Conservation (phyloP, 495 filamentous ascomycete genomes). For the Aspergillus sclerotioniger region DNA sequence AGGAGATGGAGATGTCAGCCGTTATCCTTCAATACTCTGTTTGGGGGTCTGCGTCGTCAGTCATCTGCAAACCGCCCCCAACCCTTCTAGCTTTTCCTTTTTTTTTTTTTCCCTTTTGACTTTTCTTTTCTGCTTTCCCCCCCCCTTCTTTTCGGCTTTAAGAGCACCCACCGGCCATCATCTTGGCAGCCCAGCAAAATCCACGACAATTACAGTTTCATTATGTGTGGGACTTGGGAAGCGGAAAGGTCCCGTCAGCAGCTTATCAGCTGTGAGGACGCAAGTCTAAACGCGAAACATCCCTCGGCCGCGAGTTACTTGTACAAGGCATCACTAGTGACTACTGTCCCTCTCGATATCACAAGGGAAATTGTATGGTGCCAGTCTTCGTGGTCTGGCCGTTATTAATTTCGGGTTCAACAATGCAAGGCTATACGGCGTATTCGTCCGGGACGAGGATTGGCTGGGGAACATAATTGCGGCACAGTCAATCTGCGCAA, state of each 20-base stretch:
- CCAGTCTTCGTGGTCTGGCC: background rate
- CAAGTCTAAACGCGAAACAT: background rate
- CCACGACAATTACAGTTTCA: background rate
- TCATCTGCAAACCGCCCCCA: background rate
- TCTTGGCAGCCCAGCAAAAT: background rate
- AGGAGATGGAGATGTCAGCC: too few relatives aligned
- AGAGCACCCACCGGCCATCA: background rate
- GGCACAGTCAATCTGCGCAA: constrained; percentile 27
- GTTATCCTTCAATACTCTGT: background rate
- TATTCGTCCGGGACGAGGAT: background rate
- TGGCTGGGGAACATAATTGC: constrained; percentile 6
- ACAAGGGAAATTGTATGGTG: background rate
- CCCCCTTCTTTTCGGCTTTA: background rate
- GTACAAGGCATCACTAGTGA: constrained; percentile 1
- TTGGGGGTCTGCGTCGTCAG: background rate
- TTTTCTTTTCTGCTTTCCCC: constrained; percentile 7
- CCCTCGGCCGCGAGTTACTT: background rate
- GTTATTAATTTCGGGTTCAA: background rate
- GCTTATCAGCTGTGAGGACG: background rate
- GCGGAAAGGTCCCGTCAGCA: constrained; percentile 1
- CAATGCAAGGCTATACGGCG: background rate
- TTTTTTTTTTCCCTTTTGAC: constrained; percentile 4
- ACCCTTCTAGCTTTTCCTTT: background rate
- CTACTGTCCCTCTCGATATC: background rate
- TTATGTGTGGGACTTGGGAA: background rate